Evolutionary conservation across 306 rosid species (phyloP).

Genomic region (Begonia loranthoides): DNA sequence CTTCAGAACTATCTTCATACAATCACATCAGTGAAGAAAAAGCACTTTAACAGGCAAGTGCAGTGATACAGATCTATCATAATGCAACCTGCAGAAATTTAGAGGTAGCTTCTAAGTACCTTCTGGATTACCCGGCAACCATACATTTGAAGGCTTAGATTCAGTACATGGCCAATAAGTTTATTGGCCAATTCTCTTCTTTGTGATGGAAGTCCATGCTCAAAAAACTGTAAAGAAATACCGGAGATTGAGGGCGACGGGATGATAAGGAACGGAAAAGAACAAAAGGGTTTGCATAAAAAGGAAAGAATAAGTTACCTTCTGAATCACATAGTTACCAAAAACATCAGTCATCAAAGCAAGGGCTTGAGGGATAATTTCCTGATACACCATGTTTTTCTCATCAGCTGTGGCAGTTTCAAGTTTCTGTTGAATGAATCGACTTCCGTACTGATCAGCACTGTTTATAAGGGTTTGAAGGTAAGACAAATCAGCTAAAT

Average conservation of each 20-base stretch:
- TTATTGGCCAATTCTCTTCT: conserved; percentile 81
- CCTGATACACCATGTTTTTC: conserved; percentile 75
- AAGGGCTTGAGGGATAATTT: conserved; percentile 84
- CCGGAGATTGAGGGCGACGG: not conserved
- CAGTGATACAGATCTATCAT: no score
- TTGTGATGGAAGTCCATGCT: conserved; percentile 72
- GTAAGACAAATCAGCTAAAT: no score
- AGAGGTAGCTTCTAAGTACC: conserved; percentile 21
- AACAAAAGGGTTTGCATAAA: not conserved
- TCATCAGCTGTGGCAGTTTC: conserved; percentile 74
- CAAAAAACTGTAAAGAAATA: conserved; percentile 55
- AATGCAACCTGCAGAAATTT: no score
- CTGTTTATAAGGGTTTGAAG: conserved; percentile 14
- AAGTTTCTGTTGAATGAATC: conserved; percentile 80
- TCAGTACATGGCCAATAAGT: conserved; percentile 58
- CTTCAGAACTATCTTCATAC: no score
- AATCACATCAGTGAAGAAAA: no score
- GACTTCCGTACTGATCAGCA: conserved; percentile 85
- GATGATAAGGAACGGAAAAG: no score
- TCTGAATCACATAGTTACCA: conserved; percentile 87
- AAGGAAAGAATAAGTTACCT: conserved; percentile 28
- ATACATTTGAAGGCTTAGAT: conserved; percentile 91
- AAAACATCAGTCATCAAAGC: conserved; percentile 86
- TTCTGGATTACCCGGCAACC: conserved; percentile 93
- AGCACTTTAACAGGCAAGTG: no score